phyloP scores from a whole-genome alignment of 306 rosid genomes.

The Carpinus viminea region DNA sequence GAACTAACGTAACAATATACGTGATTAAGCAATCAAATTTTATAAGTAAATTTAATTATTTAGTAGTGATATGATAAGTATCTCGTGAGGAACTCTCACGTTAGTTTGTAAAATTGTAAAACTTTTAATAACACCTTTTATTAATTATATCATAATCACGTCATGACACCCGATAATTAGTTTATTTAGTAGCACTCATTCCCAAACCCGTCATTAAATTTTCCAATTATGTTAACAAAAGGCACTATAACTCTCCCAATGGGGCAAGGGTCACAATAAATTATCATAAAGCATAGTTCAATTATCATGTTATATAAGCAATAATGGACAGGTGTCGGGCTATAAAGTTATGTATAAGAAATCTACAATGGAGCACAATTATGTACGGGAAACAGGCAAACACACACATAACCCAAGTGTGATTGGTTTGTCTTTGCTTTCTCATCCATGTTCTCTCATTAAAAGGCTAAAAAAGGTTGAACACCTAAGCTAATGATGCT shows the following conservation, averaged over 20 bases:
- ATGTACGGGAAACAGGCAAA: slow-evolving; percentile 37
- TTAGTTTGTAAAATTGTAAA: no score
- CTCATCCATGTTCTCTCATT: slow-evolving; percentile 33
- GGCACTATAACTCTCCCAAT: slow-evolving; percentile 8
- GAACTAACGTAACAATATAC: no score
- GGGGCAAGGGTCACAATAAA: slow-evolving; percentile 26
- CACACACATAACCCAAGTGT: slow-evolving; percentile 43
- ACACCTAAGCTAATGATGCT: slow-evolving; percentile 18
- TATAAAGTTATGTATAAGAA: slow-evolving; percentile 31
- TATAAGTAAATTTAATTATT: no score
- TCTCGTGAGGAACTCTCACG: no score
- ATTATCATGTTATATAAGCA: neutral
- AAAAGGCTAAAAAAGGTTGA: slow-evolving; percentile 13
- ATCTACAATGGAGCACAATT: slow-evolving; percentile 23
- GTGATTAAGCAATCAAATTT: no score
- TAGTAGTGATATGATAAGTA: no score
- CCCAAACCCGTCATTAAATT: neutral
- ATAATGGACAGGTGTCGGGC: slow-evolving; percentile 40
- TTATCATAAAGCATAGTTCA: slow-evolving; percentile 5
- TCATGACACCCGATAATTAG: neutral
- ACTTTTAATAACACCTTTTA: no score
- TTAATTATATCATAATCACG: neutral
- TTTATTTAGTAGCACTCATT: neutral
- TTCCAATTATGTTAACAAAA: neutral
- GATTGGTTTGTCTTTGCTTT: slow-evolving; percentile 57